phyloP scores from a whole-genome alignment of 306 rosid genomes.

The Casuarina cunninghamiana region DNA sequence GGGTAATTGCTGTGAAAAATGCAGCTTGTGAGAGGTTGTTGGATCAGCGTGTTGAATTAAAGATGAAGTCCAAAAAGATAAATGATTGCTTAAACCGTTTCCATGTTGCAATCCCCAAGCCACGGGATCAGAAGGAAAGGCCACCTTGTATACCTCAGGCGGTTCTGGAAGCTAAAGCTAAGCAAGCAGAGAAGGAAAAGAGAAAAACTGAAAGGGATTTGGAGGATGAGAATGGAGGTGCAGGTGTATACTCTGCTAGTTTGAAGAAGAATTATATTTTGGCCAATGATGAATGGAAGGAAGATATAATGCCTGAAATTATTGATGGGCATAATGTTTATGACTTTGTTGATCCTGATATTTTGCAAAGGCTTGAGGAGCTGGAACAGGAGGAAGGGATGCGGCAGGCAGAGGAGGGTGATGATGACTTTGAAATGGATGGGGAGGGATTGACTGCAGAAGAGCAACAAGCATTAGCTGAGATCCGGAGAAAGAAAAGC shows the following conservation, averaged over 20 bases:
- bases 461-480: slow-evolving; percentile 60
- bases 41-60: slow-evolving; percentile 77
- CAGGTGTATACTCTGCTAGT: slow-evolving; percentile 84
- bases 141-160: slow-evolving; percentile 73
- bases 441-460: slow-evolving; percentile 61
- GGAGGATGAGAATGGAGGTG: slow-evolving; percentile 92
- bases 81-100: slow-evolving; percentile 77
- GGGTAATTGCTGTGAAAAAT: slow-evolving; percentile 81
- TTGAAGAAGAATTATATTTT: slow-evolving; percentile 70
- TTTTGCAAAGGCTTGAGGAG: slow-evolving; percentile 72
- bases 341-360: slow-evolving; percentile 82
- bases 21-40: slow-evolving; percentile 80
- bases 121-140: slow-evolving; percentile 79
- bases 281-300: slow-evolving; percentile 85
- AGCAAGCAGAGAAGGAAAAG: slow-evolving; percentile 59
- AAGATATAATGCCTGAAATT: slow-evolving; percentile 81
- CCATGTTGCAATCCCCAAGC: slow-evolving; percentile 79
- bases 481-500: slow-evolving; percentile 69
- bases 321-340: slow-evolving; percentile 87
- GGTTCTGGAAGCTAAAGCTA: slow-evolving; percentile 68
- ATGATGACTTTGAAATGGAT: slow-evolving; percentile 68
- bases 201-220: slow-evolving; percentile 70
- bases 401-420: slow-evolving; percentile 48
- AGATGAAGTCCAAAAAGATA: slow-evolving; percentile 82
- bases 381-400: slow-evolving; percentile 79